Evolutionary conservation across 495 filamentous ascomycete genomes (phyloP), one percentile per base, ranked within the genome.

Genomic region (Jackrogersella minutella): DNA sequence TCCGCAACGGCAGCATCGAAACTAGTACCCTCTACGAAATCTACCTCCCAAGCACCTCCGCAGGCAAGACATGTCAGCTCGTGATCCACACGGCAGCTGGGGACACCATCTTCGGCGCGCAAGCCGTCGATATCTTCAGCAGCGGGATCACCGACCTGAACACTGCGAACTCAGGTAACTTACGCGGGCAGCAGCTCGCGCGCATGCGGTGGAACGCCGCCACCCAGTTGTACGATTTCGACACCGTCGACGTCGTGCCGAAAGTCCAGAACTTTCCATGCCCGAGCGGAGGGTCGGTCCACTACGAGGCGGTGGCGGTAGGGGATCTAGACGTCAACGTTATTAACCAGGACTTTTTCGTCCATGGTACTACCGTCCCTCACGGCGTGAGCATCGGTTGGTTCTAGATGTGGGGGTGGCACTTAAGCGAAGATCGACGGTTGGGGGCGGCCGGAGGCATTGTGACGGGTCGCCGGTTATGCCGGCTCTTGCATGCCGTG

Each of bases 11-110:
- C 4, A 28, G 8, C 51, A 7, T 16, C 21, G 69, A 72, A 46
- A 72, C 62, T 9, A 66, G 65, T 17, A 74, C 72, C 0, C 69
- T 74, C 9, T 74, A 74, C 58, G 58, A 74, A 5, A 70, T 74
- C 58, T 54, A 65, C 11, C 65, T 74, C 62, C 72, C 72, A 6
- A 44, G 43, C 10, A 16, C 39, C 1, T 62, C 66, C 1, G 58
- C 55, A 0, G 69, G 72, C n/a, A 58, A 46, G 39, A 74, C 69
- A 19, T 74, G 72, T 47, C n/a, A 40, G 5, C 39, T 74, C 8
- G 66, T 72, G 5, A 53, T 74, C 62, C 51, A 21, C 40, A 43
- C 71, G 22, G 30, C 9, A 13, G 14, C 44, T 49, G 16, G 21
- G 30, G 71, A 72, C 47, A 37, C 8, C 39, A 17, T 74, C 49